Conservation (phyloP, 1,139 yeast species). For the Suhomyces wounanorum region DNA sequence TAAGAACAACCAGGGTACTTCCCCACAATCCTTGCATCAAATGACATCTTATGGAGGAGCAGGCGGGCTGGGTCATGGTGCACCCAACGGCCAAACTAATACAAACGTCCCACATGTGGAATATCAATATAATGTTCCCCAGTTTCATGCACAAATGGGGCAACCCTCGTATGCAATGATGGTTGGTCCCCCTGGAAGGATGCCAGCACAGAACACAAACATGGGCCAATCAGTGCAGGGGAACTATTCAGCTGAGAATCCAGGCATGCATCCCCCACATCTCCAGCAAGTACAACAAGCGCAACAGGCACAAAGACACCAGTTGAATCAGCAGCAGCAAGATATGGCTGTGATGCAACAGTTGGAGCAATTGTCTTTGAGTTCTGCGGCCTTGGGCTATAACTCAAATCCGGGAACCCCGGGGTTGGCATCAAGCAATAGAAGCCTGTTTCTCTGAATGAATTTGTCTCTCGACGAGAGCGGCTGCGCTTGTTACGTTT, state of each 20-base stretch:
- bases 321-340: conserved; percentile 23
- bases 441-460: conserved; percentile 23
- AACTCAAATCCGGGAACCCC: conserved; percentile 50
- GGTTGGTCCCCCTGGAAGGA: conserved; percentile 6
- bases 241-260: not conserved
- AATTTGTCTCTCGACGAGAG: not conserved
- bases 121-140: conserved; percentile 7
- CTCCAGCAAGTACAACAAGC: conserved; percentile 1
- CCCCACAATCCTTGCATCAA: conserved; percentile 10
- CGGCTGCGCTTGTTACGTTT: conserved; percentile 1
- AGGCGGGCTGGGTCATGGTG: conserved; percentile 6
- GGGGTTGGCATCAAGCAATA: conserved; percentile 22
- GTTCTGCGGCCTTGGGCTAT: conserved; percentile 53
- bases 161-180: conserved; percentile 9
- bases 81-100: conserved; percentile 5
- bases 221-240: conserved; percentile 4
- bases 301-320: conserved; percentile 16
- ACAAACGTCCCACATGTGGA: not conserved
- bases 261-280: conserved; percentile 15
- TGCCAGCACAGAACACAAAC: conserved; percentile 3
- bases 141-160: conserved; percentile 9
- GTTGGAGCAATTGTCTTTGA: conserved; percentile 49
- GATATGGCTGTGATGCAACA: conserved; percentile 48
- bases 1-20: conserved; percentile 9
- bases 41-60: conserved; percentile 6